These are phyloP conservation scores for Jamesozyma spencerorum DNA, from an alignment of 805 yeast species.

Conservation along the genomic window DNA sequence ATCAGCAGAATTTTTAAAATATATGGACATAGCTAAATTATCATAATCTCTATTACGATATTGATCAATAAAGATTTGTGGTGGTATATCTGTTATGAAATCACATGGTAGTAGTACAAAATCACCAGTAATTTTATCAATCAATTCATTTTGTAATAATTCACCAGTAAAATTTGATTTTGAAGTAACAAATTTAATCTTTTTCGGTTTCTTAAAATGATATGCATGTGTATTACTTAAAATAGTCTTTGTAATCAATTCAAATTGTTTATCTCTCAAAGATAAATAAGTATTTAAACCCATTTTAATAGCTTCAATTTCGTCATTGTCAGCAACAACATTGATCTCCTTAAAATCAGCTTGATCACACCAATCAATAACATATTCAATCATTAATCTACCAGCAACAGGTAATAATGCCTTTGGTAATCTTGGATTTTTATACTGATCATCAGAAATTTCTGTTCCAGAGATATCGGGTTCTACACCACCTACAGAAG, in stretches of 20 bases:
- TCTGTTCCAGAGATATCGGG: not conserved
- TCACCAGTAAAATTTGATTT: conserved; percentile 55
- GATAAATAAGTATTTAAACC: conserved; percentile 42
- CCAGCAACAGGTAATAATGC: conserved; percentile 87
- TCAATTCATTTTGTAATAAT: conserved; percentile 40
- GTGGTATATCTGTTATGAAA: conserved; percentile 84
- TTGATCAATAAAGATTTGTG: conserved; percentile 76
- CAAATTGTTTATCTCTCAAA: conserved; percentile 31
- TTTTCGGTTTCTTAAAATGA: conserved; percentile 27
- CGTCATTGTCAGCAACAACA: conserved; percentile 46
- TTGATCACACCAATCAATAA: conserved; percentile 84
- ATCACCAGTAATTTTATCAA: conserved; percentile 36
- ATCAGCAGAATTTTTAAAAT: conserved; percentile 66
- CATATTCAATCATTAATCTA: conserved; percentile 78
- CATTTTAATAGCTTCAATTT: conserved; percentile 37
- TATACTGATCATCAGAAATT: not conserved
- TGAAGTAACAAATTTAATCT: conserved; percentile 36
- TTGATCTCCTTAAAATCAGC: conserved; percentile 69
- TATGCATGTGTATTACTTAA: conserved; percentile 20
- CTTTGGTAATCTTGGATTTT: conserved; percentile 46
- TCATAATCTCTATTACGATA: conserved; percentile 61
- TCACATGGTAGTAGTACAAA: conserved; percentile 91
- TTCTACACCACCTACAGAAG: not conserved
- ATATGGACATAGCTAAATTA: conserved; percentile 68
- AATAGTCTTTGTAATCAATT: conserved; percentile 17